phyloP scores from a whole-genome alignment of 768 basidiomycete species.

The Pholiota molesta region DNA sequence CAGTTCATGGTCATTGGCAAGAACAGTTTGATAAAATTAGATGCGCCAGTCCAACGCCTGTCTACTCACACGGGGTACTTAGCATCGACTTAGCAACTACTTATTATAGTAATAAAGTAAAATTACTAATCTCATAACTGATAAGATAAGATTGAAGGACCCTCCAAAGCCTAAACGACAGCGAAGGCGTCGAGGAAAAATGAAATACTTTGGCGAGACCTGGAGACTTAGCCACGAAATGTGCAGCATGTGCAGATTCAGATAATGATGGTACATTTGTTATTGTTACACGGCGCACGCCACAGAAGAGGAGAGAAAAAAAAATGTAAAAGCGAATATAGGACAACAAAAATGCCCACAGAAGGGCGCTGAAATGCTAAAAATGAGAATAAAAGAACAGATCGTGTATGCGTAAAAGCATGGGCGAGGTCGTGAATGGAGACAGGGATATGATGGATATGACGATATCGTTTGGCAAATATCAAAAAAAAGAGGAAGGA shows the following conservation, averaged over 20 bases:
- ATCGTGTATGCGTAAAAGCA: conserved; percentile 1
- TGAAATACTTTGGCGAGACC: too few species aligned
- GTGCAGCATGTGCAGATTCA: too few species aligned
- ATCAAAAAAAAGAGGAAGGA: background rate
- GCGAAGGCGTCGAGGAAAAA: too few species aligned
- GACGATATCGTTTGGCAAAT: background rate
- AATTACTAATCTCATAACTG: too few species aligned
- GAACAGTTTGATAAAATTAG: too few species aligned
- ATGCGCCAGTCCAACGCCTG: background rate
- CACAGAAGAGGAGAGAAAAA: background rate
- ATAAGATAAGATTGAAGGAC: too few species aligned
- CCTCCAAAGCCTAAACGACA: too few species aligned
- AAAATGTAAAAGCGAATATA: background rate
- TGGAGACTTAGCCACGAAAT: too few species aligned
- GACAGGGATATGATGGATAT: background rate
- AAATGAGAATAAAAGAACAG: conserved; percentile 1
- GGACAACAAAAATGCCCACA: background rate
- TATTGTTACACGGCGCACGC: conserved; percentile 1
- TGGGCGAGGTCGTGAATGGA: background rate
- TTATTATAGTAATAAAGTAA: too few species aligned
- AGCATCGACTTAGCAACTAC: too few species aligned
- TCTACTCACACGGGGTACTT: background rate
- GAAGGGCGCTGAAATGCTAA: background rate
- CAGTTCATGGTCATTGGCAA: background rate
- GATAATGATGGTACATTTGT: background rate